Conservation (phyloP, 371 early-diverging fungal genomes). For the Coemansia sp. region DNA sequence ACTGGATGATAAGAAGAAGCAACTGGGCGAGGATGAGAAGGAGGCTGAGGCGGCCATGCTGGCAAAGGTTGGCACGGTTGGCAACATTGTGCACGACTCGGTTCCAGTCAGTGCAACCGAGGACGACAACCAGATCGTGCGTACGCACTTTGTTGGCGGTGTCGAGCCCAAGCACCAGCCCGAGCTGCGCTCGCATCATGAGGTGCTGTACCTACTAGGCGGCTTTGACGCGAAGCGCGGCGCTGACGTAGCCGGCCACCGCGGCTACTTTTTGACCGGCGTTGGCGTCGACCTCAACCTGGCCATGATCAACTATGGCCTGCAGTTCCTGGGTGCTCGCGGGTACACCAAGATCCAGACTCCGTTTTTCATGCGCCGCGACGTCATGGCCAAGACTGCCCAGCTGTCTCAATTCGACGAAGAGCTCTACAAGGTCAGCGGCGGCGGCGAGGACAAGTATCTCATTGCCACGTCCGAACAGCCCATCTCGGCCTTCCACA, state of each 20-base stretch:
- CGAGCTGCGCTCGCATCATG: slow-evolving; percentile 85
- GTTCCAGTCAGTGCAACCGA: slow-evolving; percentile 91
- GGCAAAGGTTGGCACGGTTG: slow-evolving; percentile 74
- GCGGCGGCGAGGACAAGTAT: slow-evolving; percentile 94
- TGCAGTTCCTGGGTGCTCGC: slow-evolving; percentile 86
- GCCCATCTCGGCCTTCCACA: slow-evolving; percentile 97
- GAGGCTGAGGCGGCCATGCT: slow-evolving; percentile 69
- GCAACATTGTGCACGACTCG: slow-evolving; percentile 94
- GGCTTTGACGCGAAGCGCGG: slow-evolving; percentile 95
- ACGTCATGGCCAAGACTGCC: slow-evolving; percentile 98
- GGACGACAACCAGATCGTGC: slow-evolving; percentile 82
- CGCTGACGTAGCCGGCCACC: slow-evolving; percentile 97
- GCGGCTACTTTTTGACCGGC: slow-evolving; percentile 97
- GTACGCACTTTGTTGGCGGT: slow-evolving; percentile 65
- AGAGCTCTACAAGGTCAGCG: slow-evolving; percentile 94
- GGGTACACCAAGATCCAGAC: slow-evolving; percentile 97
- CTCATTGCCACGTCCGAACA: slow-evolving; percentile 99
- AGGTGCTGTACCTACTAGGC: slow-evolving; percentile 86
- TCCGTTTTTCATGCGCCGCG: slow-evolving; percentile 98
- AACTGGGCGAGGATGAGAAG: slow-evolving; percentile 67
- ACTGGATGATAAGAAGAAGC: slow-evolving; percentile 70
- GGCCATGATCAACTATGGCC: slow-evolving; percentile 96
- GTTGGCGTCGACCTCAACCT: slow-evolving; percentile 95
- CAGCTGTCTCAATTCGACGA: slow-evolving; percentile 99
- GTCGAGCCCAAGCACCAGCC: slow-evolving; percentile 68